These are phyloP conservation scores for Podospora pseudopauciseta DNA, from an alignment of 495 filamentous ascomycete species.

Conservation along the genomic window DNA sequence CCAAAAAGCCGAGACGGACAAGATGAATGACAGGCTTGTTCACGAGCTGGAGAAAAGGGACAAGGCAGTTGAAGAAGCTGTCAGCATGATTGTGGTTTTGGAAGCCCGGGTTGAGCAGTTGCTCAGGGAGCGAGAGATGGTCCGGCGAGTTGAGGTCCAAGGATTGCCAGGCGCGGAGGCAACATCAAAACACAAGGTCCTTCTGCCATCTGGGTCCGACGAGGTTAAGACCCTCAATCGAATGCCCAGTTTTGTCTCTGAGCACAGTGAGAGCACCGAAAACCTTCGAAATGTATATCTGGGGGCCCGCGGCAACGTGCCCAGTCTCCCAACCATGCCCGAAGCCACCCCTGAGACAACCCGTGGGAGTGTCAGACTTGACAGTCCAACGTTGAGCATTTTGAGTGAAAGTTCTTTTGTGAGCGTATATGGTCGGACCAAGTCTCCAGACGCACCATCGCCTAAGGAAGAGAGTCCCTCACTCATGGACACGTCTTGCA, in stretches of 20 bases:
- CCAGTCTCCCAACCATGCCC: constrained; percentile 38
- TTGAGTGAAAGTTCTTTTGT: constrained; percentile 78
- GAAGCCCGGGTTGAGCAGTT: constrained; percentile 65
- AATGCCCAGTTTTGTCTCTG: constrained; percentile 66
- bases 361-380: constrained; percentile 31
- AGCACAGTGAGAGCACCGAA: constrained; percentile 58
- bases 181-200: constrained; percentile 22
- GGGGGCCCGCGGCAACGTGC: constrained; percentile 38
- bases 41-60: constrained; percentile 71
- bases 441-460: constrained; percentile 22
- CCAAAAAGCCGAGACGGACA: constrained; percentile 48
- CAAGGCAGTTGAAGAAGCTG: constrained; percentile 75
- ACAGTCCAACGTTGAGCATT: constrained; percentile 67
- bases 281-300: constrained; percentile 63
- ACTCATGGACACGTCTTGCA: constrained; percentile 30
- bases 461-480: constrained; percentile 24
- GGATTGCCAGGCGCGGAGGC: constrained; percentile 27
- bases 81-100: constrained; percentile 70
- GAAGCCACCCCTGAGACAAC: constrained; percentile 37
- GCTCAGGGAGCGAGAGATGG: constrained; percentile 41
- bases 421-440: constrained; percentile 57
- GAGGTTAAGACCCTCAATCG: constrained; percentile 39
- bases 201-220: constrained; percentile 16
- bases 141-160: constrained; percentile 35
- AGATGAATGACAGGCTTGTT: constrained; percentile 66